These are phyloP conservation scores for Coemansia sp. DNA, from an alignment of 192 early-diverging fungal species.

Conservation along the genomic window DNA sequence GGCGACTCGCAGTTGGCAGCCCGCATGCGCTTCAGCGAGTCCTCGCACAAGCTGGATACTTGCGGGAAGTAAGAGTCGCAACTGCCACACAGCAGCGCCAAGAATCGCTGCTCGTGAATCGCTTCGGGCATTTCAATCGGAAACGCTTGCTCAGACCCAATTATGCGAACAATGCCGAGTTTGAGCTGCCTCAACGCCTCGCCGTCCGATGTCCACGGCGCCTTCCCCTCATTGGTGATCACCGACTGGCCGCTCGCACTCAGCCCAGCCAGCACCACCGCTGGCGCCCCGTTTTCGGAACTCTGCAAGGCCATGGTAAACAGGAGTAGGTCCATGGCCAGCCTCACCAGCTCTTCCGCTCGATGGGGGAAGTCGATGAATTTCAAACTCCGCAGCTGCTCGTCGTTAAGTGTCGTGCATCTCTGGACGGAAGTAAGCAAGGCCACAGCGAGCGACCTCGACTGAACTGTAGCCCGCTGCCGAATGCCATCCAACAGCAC, in stretches of 20 bases:
- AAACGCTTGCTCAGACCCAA: slow-evolving; percentile 44
- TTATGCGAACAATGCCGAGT: slow-evolving; percentile 21
- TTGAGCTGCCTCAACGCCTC: slow-evolving; percentile 35
- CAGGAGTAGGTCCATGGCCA: slow-evolving; percentile 23
- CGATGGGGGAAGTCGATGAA: not conserved
- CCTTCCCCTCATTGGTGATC: slow-evolving; percentile 77
- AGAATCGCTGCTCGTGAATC: slow-evolving; percentile 58
- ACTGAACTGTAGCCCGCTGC: slow-evolving; percentile 61
- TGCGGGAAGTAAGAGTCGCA: slow-evolving; percentile 76
- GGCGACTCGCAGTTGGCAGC: slow-evolving; percentile 74
- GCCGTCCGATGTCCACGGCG: slow-evolving; percentile 62
- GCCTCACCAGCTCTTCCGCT: slow-evolving; percentile 12
- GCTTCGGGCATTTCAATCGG: slow-evolving; percentile 37
- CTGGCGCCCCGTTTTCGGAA: not conserved
- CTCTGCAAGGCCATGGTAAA: slow-evolving; percentile 8
- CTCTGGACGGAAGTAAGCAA: slow-evolving; percentile 62
- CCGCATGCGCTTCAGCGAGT: slow-evolving; percentile 71
- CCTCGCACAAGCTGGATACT: slow-evolving; percentile 69
- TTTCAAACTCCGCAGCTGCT: slow-evolving; percentile 10
- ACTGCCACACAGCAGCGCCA: slow-evolving; percentile 41
- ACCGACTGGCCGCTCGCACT: slow-evolving; percentile 5
- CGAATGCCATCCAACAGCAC: slow-evolving; percentile 65
- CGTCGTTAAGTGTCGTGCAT: slow-evolving; percentile 21
- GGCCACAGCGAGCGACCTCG: slow-evolving; percentile 65
- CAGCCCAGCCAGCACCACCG: slow-evolving; percentile 19